These are phyloP conservation scores for Claviceps spartinae DNA, from an alignment of 2,329 filamentous ascomycete genomes.

Conservation along the genomic window DNA sequence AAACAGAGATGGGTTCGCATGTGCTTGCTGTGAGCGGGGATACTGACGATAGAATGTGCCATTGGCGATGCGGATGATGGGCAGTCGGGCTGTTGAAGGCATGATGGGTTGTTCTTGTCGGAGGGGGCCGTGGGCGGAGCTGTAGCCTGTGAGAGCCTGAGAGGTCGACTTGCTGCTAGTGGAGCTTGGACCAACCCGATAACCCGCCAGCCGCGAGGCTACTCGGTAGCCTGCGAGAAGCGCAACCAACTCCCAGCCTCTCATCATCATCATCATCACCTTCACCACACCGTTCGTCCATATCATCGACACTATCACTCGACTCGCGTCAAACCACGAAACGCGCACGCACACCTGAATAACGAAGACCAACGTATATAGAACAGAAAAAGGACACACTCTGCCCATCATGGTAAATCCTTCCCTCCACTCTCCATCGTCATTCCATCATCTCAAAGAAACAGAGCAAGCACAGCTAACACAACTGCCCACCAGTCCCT, in stretches of 20 bases:
- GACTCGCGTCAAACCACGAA: not conserved
- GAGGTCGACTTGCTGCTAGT: too few relatives aligned
- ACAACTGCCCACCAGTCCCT: constrained; percentile 48
- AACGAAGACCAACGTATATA: not conserved
- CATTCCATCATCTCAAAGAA: constrained; percentile 1
- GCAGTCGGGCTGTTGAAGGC: constrained; percentile 19
- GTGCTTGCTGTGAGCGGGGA: constrained; percentile 36
- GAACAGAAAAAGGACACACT: not conserved
- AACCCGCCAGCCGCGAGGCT: constrained; percentile 13
- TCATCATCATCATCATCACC: not conserved
- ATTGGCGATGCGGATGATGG: constrained; percentile 59
- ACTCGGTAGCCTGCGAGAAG: constrained; percentile 13
- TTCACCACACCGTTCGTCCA: not conserved
- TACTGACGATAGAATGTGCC: constrained; percentile 75
- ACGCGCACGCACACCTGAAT: not conserved
- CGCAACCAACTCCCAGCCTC: constrained; percentile 2
- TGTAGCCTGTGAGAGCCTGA: too few relatives aligned
- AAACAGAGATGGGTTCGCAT: constrained; percentile 61
- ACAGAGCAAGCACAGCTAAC: too few relatives aligned
- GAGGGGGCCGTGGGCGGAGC: too few relatives aligned
- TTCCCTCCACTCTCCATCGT: constrained; percentile 15
- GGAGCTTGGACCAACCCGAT: not conserved
- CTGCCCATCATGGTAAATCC: not conserved
- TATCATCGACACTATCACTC: not conserved
- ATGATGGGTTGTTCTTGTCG: not conserved